A percentile compares a stretch with the other conserved stretches of the same genome.
These are phyloP conservation scores for Aureobasidium sp. DNA, from an alignment of 2,329 filamentous ascomycete species.

Conservation along the genomic window DNA sequence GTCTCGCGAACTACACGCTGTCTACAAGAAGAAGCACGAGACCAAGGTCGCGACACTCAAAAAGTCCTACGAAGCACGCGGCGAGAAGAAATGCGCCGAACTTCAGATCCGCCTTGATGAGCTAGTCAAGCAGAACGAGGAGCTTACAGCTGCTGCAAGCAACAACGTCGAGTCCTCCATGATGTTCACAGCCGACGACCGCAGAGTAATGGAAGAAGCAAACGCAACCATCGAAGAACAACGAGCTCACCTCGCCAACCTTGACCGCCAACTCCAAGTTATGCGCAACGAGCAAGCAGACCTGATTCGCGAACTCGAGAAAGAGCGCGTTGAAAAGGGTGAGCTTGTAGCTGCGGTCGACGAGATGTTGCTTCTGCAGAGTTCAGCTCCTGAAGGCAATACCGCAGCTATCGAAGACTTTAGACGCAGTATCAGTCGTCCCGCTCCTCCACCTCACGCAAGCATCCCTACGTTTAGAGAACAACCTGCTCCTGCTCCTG, in stretches of 20 bases:
- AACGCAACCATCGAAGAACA: slow-evolving; percentile 52
- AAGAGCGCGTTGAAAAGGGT: slow-evolving; percentile 74
- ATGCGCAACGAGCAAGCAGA: slow-evolving; percentile 62
- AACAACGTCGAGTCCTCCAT: slow-evolving; percentile 41
- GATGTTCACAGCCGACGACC: slow-evolving; percentile 17
- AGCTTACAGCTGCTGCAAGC: slow-evolving; percentile 59
- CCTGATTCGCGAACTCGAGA: slow-evolving; percentile 59
- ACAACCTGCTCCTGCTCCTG: slow-evolving; percentile 46
- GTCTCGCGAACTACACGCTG: slow-evolving; percentile 73
- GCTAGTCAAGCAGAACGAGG: slow-evolving; percentile 66
- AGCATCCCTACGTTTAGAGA: slow-evolving; percentile 47
- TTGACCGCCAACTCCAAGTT: slow-evolving; percentile 64
- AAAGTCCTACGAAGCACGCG: slow-evolving; percentile 71
- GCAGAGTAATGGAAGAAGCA: slow-evolving; percentile 20
- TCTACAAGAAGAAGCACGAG: slow-evolving; percentile 97
- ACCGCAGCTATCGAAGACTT: slow-evolving; percentile 40
- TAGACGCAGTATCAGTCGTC: slow-evolving; percentile 48
- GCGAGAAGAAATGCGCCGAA: slow-evolving; percentile 80
- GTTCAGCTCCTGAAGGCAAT: slow-evolving; percentile 35
- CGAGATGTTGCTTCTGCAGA: slow-evolving; percentile 68
- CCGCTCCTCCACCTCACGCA: slow-evolving; percentile 29
- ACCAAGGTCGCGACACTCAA: slow-evolving; percentile 88
- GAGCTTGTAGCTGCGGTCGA: slow-evolving; percentile 75
- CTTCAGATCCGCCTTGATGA: slow-evolving; percentile 66
- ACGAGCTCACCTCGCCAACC: slow-evolving; percentile 65